Base-by-base conservation (phyloP, 441 rosid species). In the Croton laevigatus region DNA sequence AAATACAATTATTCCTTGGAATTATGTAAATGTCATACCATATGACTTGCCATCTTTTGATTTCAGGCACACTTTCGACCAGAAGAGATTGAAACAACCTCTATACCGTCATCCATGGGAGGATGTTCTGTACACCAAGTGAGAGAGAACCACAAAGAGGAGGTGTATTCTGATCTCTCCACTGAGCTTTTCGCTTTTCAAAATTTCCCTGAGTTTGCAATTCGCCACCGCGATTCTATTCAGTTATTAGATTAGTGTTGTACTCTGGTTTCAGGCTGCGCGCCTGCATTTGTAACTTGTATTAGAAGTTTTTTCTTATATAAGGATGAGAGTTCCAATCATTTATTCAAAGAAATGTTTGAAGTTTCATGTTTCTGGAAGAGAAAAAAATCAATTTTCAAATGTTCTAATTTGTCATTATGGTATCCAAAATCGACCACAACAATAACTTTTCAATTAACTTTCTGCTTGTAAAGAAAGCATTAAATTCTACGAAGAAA, bases 91-190 rank as follows among this genome's bases (percentile, higher is more conserved):
- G 88, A 91, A 91, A 79, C 94, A 90, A 77, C 93, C 96, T 64
- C 82, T 88, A 38, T 90, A 90, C 84, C 88, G 94, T 68, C 93
- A 88, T 78, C 97, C 94, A 7, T 90, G 96, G 97, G 97, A 89
- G 78, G 97, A 91, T 75, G 92, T 90, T 61, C 89, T 91, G 79
- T 91, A 88, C 88, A 87, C 96, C 83, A 86, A 87, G 91, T 91
- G 79, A 86, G 22, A 86, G 22, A 68, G 55, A 40, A 63, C 60
- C 23, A 3, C 55, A 5, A 19, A 38, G 23, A 37, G 36, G 66
- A 32, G 71, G 69, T 58, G 76, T 76, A 52, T 8, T 49, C 17
- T 49, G 7, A 19, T 55, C 52, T 59, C 51, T 55, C 48, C 46
- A 16, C 36, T 34, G 14, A 68, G 36, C 51, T 16, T 52, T 75